Base-by-base conservation (phyloP, 208 protist species). In the Leishmania braziliensis region DNA sequence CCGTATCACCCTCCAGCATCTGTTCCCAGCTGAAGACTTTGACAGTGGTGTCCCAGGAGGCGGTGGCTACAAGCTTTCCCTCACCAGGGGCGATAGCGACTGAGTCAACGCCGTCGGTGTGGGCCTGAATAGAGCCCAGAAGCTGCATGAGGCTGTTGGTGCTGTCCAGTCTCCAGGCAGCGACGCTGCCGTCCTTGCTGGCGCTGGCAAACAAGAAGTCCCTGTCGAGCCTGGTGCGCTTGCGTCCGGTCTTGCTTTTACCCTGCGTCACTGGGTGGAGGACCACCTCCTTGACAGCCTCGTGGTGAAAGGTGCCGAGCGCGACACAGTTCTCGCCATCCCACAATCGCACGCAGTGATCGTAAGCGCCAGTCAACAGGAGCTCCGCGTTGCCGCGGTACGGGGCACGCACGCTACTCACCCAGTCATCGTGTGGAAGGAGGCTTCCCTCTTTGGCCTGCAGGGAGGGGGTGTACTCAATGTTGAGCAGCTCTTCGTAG, bases 391-490 rank as follows among this genome's bases (percentile, higher is more conserved):
- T 86, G 36, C 87, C 90, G 36, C 86, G 51, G 73, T 91, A 89
- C 16, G 94, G 94, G 1, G 84, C 90, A 3, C 90, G 86, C 60
- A 97, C 91, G 66, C 80, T 91, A 84, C 91, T 95, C 29, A 97
- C 94, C 94, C 94, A 97, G 82, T 97, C 94, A 78, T 97, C 94
- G 86, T 97, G 94, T 5, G 94, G 94, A 33, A 95, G 86, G 51
- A 95, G 84, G 23, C 87, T 84, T n/a, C 94, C 91, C 74, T 97
- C 94, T 76, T 95, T 92, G 1, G 91, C 89, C 81, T 93, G 88
- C 58, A 97, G 79, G 0, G 92, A 88, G 8, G 94, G 94, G 0
- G 91, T 97, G 82, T 97, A 97, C 88, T 97, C 94, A 63, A 97
- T 89, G 76, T 89, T 89, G 18, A 97, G 89, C 54, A 95, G 77